phyloP scores from a whole-genome alignment of 2,329 filamentous ascomycete genomes.

The Hymenoscyphus albidus region DNA sequence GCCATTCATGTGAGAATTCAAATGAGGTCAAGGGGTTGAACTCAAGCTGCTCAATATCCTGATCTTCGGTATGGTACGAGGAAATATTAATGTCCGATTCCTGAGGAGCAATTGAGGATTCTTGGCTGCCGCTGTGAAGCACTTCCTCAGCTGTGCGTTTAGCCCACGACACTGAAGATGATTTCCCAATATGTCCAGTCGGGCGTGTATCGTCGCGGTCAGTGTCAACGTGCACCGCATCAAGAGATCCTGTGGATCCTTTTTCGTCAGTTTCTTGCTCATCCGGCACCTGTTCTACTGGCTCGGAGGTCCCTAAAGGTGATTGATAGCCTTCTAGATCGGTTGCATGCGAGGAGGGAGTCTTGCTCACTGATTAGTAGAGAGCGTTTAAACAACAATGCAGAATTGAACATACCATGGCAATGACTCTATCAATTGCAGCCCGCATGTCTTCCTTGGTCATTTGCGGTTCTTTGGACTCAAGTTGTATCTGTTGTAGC shows the following conservation, averaged over 20 bases:
- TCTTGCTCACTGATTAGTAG: not conserved
- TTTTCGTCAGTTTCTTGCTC: constrained; percentile 19
- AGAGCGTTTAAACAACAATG: not conserved
- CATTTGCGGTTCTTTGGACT: constrained; percentile 15
- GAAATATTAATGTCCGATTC: constrained; percentile 10
- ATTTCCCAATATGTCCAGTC: constrained; percentile 26
- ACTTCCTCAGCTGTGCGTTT: constrained; percentile 21
- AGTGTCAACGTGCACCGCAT: constrained; percentile 24
- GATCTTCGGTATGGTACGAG: constrained; percentile 28
- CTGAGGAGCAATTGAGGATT: constrained; percentile 3
- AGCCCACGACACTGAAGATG: constrained; percentile 27
- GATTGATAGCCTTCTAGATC: constrained; percentile 1
- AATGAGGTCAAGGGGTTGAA: constrained; percentile 11
- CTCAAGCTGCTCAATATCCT: constrained; percentile 19
- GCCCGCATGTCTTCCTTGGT: constrained; percentile 20
- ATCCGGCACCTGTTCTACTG: constrained; percentile 1
- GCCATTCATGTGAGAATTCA: constrained; percentile 24
- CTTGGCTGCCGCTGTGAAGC: not conserved
- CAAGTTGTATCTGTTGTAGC: constrained; percentile 23
- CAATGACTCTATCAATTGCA: constrained; percentile 23
- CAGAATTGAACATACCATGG: constrained; percentile 20
- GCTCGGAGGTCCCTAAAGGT: not conserved
- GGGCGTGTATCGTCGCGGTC: constrained; percentile 26
- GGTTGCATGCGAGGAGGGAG: not conserved
- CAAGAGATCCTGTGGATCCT: constrained; percentile 29